Percentiles rank a stretch among this genome's conserved stretches.
Evolutionary conservation across 345 rosid genomes (phyloP).

Genomic region (Camelina hispida): DNA sequence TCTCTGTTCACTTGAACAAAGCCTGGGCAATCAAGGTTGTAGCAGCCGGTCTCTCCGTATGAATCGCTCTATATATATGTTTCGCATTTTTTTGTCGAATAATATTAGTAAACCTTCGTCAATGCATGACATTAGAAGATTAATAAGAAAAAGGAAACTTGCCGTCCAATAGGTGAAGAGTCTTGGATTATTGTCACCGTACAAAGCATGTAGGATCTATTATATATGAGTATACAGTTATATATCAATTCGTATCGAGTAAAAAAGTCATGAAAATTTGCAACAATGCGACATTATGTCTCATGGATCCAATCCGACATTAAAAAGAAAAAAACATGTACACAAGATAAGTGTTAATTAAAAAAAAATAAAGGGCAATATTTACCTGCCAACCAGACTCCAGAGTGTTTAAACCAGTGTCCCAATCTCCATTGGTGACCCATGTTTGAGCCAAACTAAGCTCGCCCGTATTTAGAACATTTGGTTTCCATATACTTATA

Average conservation of each 20-base stretch:
- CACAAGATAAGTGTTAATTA: background rate
- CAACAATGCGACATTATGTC: background rate
- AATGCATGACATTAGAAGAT: background rate
- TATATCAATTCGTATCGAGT: background rate
- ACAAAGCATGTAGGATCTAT: constrained; percentile 9
- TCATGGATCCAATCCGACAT: too few relatives aligned
- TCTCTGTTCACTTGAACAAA: constrained; percentile 64
- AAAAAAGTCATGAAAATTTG: background rate
- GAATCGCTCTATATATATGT: constrained; percentile 58
- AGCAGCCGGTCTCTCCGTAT: constrained; percentile 66
- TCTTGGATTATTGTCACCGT: constrained; percentile 34
- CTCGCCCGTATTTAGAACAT: constrained; percentile 48
- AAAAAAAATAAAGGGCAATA: background rate
- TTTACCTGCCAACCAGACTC: constrained; percentile 76
- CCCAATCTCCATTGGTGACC: constrained; percentile 54
- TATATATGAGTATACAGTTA: background rate
- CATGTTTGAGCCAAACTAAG: constrained; percentile 73
- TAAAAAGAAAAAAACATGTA: background rate
- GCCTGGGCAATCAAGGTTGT: constrained; percentile 66
- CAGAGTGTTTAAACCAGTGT: constrained; percentile 54
- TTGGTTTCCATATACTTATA: constrained; percentile 69
- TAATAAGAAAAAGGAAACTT: background rate
- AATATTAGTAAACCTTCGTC: background rate
- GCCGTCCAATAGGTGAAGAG: constrained; percentile 32
- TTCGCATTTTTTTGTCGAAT: background rate